Evolutionary conservation across 23 red algal species (phyloP).

Genomic region (Chondrus crispus): DNA sequence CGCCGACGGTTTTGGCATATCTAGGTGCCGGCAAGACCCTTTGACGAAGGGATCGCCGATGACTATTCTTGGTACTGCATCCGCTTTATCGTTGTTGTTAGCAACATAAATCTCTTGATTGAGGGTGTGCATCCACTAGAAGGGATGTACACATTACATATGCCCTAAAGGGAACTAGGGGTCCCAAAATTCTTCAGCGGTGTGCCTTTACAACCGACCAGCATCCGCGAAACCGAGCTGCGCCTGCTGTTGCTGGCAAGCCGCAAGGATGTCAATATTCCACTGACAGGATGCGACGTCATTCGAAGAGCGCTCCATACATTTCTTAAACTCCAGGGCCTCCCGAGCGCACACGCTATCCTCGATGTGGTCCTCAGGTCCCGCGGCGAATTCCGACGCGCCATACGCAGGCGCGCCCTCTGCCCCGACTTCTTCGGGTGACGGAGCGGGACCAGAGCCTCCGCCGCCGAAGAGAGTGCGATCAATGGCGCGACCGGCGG

Average conservation of each 20-base stretch:
- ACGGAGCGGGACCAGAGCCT: constrained; percentile 8
- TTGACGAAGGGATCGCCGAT: too few relatives aligned
- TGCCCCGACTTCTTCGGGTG: background rate
- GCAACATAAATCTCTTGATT: too few relatives aligned
- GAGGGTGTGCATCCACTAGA: too few relatives aligned
- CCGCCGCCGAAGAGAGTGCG: constrained; percentile 57
- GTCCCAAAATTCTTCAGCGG: too few relatives aligned
- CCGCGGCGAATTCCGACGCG: background rate
- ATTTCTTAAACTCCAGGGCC: constrained; percentile 60
- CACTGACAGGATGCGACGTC: constrained; percentile 40
- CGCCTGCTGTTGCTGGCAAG: constrained; percentile 57
- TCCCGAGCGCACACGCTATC: constrained; percentile 60
- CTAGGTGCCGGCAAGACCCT: too few relatives aligned
- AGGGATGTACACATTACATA: too few relatives aligned
- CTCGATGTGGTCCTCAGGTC: background rate
- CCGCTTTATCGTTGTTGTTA: too few relatives aligned
- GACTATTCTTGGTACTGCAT: too few relatives aligned
- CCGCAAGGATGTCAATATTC: constrained; percentile 61
- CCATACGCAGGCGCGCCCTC: background rate
- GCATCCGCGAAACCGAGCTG: constrained; percentile 45
- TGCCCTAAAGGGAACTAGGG: too few relatives aligned
- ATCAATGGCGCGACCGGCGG: constrained; percentile 66
- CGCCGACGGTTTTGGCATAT: too few relatives aligned
- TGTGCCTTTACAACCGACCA: constrained; percentile 36
- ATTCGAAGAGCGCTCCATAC: constrained; percentile 48